A percentile compares a stretch with the other conserved stretches of the same genome.
Evolutionary conservation across 2,329 filamentous ascomycete species (phyloP).

Genomic region (Fusarium pseudonygamai): DNA sequence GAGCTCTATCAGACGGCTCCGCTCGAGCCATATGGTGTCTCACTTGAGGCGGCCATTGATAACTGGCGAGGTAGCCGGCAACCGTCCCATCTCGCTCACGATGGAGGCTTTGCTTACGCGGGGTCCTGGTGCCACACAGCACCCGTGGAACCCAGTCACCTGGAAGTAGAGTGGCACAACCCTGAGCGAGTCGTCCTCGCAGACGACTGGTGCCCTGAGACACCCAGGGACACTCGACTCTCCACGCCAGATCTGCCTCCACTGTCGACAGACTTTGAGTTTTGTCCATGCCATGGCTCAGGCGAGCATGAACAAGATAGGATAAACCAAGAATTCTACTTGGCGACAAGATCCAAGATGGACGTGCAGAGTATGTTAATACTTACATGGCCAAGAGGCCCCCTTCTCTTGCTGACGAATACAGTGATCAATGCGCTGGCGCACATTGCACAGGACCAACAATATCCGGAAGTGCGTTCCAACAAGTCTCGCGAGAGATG

Average conservation of each 20-base stretch:
- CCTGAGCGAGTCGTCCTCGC: background rate
- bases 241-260: slow-evolving; percentile 38
- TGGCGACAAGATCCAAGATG: slow-evolving; percentile 36
- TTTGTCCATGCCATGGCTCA: slow-evolving; percentile 31
- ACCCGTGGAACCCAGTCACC: background rate
- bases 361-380: slow-evolving; percentile 36
- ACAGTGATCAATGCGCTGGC: slow-evolving; percentile 32
- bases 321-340: slow-evolving; percentile 36
- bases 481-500: background rate
- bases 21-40: slow-evolving; percentile 9
- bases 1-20: background rate
- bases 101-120: slow-evolving; percentile 17
- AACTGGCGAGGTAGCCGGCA: background rate
- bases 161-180: background rate
- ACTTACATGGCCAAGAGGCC: background rate
- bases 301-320: slow-evolving; percentile 20
- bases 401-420: slow-evolving; percentile 15
- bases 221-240: slow-evolving; percentile 28
- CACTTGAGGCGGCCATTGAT: slow-evolving; percentile 2
- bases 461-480: background rate
- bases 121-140: slow-evolving; percentile 36
- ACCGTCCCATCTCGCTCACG: background rate
- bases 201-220: slow-evolving; percentile 22
- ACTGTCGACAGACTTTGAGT: slow-evolving; percentile 37
- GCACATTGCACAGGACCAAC: slow-evolving; percentile 24